Evolutionary conservation across 345 rosid genomes (phyloP).

Genomic region (Adansonia digitata): DNA sequence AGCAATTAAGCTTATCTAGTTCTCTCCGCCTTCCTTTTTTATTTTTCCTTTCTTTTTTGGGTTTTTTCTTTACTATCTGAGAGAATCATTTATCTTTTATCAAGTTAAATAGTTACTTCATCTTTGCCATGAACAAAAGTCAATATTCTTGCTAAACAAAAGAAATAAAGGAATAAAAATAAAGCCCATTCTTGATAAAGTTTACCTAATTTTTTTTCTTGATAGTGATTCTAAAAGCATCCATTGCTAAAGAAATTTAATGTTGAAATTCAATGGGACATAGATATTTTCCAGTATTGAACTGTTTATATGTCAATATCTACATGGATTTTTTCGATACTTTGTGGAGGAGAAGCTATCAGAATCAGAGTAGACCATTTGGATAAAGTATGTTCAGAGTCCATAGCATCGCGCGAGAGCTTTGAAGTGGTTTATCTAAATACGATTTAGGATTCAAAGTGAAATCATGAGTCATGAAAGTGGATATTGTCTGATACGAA

Average conservation of each 20-base stretch:
- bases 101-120: neutral
- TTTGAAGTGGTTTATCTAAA: slow-evolving; percentile 14
- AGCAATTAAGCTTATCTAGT: slow-evolving; percentile 16
- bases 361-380: slow-evolving; percentile 9
- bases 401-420: no score
- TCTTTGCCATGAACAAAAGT: slow-evolving; percentile 11
- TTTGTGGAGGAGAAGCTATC: slow-evolving; percentile 11
- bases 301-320: slow-evolving; percentile 22
- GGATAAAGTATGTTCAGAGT: slow-evolving; percentile 1
- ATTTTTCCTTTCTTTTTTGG: neutral
- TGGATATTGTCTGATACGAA: slow-evolving; percentile 12
- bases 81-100: slow-evolving; percentile 19
- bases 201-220: no score
- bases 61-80: neutral
- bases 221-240: neutral
- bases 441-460: slow-evolving; percentile 11
- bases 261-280: slow-evolving; percentile 1
- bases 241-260: neutral
- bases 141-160: slow-evolving; percentile 11
- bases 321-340: slow-evolving; percentile 3
- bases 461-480: slow-evolving; percentile 18
- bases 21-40: neutral
- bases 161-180: neutral
- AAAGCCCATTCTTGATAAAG: no score
- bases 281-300: neutral